These are phyloP conservation scores for Dactylellina sp. DNA, from an alignment of 2,329 filamentous ascomycete genomes.

Conservation along the genomic window DNA sequence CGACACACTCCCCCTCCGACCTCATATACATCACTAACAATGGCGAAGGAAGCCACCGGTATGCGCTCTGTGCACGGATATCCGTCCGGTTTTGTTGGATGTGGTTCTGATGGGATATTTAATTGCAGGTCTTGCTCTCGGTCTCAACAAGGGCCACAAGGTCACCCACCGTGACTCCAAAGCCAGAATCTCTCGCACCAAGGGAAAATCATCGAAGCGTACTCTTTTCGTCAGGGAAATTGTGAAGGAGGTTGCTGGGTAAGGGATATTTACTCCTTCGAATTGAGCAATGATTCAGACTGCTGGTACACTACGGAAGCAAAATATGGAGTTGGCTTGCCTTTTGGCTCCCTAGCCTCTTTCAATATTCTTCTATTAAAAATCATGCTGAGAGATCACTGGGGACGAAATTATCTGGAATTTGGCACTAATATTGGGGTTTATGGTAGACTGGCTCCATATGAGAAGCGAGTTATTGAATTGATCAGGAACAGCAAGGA, in stretches of 20 bases:
- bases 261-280: slow-evolving; percentile 64
- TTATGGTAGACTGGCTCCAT: slow-evolving; percentile 78
- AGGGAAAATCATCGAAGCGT: slow-evolving; percentile 96
- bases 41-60: slow-evolving; percentile 49
- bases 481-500: slow-evolving; percentile 99
- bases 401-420: not conserved
- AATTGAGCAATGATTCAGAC: not conserved
- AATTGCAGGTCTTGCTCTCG: slow-evolving; percentile 60
- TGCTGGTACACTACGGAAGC: not conserved
- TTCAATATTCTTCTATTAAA: too few species aligned
- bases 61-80: slow-evolving; percentile 12
- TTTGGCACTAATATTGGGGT: slow-evolving; percentile 23
- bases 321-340: not conserved
- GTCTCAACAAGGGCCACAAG: slow-evolving; percentile 71
- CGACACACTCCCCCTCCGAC: slow-evolving; percentile 20
- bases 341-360: not conserved
- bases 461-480: slow-evolving; percentile 99
- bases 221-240: slow-evolving; percentile 97
- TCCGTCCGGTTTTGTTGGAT: slow-evolving; percentile 3
- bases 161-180: slow-evolving; percentile 82
- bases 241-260: slow-evolving; percentile 98
- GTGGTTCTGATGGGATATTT: slow-evolving; percentile 46
- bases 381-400: not conserved
- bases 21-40: slow-evolving; percentile 39
- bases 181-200: slow-evolving; percentile 83